Conservation (phyloP, 306 rosid genomes). For the Abrus precatorius region DNA sequence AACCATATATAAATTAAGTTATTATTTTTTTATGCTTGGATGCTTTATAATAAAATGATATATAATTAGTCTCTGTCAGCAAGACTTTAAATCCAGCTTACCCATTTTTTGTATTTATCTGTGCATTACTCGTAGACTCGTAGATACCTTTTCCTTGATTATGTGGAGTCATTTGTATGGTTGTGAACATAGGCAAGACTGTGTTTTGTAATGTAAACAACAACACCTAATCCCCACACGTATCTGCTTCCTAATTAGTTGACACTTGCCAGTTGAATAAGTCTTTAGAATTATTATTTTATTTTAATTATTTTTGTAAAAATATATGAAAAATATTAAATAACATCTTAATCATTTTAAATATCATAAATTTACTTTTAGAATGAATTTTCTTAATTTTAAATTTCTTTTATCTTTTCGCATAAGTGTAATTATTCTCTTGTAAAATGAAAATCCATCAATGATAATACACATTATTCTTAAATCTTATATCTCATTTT, state of each 20-base stretch:
- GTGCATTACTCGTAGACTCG: not conserved
- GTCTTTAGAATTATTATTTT: too few relatives aligned
- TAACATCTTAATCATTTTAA: too few relatives aligned
- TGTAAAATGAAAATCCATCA: too few relatives aligned
- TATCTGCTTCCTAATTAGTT: slow-evolving; percentile 3
- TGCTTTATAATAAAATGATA: not conserved
- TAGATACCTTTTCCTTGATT: not conserved
- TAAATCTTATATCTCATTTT: too few relatives aligned
- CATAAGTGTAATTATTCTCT: too few relatives aligned
- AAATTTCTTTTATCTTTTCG: too few relatives aligned
- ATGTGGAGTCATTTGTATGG: not conserved
- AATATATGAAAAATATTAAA: too few relatives aligned
- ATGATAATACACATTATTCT: too few relatives aligned
- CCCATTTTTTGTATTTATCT: slow-evolving; percentile 6
- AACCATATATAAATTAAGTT: not conserved
- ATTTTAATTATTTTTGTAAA: too few relatives aligned
- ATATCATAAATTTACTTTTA: too few relatives aligned
- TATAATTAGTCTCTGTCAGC: not conserved
- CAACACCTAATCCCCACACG: not conserved
- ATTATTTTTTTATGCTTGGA: not conserved
- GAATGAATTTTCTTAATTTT: too few relatives aligned
- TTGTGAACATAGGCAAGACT: not conserved
- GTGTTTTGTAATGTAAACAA: not conserved
- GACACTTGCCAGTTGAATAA: not conserved
- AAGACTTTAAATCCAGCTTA: slow-evolving; percentile 2